phyloP scores from a whole-genome alignment of 148 eudicot genomes.

The Fallopia convolvulus region DNA sequence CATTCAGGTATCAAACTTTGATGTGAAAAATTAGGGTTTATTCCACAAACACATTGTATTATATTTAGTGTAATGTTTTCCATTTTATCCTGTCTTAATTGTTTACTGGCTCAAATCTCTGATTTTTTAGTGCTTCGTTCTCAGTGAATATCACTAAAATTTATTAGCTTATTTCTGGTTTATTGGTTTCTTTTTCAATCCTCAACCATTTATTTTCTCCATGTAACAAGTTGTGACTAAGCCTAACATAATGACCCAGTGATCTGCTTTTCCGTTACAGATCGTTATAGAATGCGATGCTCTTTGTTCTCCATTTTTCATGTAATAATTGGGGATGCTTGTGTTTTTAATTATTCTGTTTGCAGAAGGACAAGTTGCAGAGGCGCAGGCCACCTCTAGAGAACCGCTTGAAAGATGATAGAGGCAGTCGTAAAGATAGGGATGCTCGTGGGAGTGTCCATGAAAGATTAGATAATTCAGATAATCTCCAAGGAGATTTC shows the following conservation, averaged over 20 bases:
- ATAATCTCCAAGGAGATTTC: constrained; percentile 27
- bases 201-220: neutral
- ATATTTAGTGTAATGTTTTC: neutral
- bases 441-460: constrained; percentile 48
- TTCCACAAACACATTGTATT: neutral
- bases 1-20: constrained; percentile 47
- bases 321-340: neutral
- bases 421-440: constrained; percentile 63
- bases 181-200: neutral
- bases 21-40: neutral
- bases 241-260: too few relatives aligned
- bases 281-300: too few relatives aligned
- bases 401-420: constrained; percentile 63
- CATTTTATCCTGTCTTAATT: neutral
- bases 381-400: constrained; percentile 69
- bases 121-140: too few relatives aligned
- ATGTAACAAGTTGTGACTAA: neutral
- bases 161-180: too few relatives aligned
- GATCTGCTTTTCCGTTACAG: too few relatives aligned
- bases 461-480: constrained; percentile 23
- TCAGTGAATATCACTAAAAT: too few relatives aligned
- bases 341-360: neutral
- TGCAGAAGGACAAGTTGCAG: constrained; percentile 66
- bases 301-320: neutral
- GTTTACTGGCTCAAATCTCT: too few relatives aligned